phyloP scores from a whole-genome alignment of 1,139 yeast genomes.

The Yamadazyma membranifaciens region DNA sequence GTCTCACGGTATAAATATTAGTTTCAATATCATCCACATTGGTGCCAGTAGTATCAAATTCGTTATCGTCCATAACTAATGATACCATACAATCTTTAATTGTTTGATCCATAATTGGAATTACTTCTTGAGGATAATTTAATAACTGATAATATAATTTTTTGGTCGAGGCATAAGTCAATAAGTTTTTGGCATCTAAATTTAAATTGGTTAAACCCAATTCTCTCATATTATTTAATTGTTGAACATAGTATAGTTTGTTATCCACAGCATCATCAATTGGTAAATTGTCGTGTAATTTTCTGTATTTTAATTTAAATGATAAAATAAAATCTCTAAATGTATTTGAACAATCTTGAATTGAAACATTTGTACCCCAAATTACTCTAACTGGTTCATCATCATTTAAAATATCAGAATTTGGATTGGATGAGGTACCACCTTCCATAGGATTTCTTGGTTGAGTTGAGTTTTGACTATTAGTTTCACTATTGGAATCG shows the following conservation, averaged over 20 bases:
- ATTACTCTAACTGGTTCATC: constrained; percentile 84
- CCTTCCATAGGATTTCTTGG: constrained; percentile 14
- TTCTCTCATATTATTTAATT: constrained; percentile 70
- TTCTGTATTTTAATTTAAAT: constrained; percentile 77
- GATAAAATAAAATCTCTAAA: constrained; percentile 83
- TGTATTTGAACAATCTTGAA: constrained; percentile 76
- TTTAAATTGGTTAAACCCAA: constrained; percentile 81
- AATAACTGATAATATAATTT: constrained; percentile 81
- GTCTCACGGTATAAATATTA: constrained; percentile 81
- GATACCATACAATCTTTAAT: constrained; percentile 88
- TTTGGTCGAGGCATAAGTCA: constrained; percentile 72
- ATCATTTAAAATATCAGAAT: constrained; percentile 24
- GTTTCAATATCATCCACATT: constrained; percentile 71
- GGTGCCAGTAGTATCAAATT: constrained; percentile 26
- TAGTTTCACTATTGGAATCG: constrained; percentile 9
- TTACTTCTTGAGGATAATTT: constrained; percentile 94
- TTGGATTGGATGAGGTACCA: constrained; percentile 27
- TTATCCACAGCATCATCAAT: constrained; percentile 51
- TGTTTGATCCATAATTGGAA: constrained; percentile 97
- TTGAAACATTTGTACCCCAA: constrained; percentile 98
- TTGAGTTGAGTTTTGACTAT: constrained; percentile 10
- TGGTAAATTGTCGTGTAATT: constrained; percentile 33
- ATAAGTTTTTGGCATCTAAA: constrained; percentile 76
- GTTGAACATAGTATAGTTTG: constrained; percentile 69
- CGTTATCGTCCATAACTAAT: constrained; percentile 59